A percentile compares a stretch with the other conserved stretches of the same genome.
These are phyloP conservation scores for Plasmodium malariae DNA, from an alignment of 169 alveolate genomes.

Conservation along the genomic window DNA sequence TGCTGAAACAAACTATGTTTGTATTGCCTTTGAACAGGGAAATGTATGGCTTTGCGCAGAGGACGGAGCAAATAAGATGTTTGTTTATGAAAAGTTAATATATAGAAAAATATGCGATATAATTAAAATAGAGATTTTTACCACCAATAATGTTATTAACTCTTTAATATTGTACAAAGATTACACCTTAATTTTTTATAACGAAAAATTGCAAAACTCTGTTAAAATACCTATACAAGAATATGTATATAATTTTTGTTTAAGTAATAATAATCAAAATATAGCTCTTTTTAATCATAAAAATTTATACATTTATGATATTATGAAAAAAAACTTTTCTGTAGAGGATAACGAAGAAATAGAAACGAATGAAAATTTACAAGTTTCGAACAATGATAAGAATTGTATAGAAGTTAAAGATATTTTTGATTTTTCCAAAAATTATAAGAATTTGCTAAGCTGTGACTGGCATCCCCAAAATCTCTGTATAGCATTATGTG, in stretches of 20 bases:
- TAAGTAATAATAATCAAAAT: conserved; percentile 68
- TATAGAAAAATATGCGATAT: conserved; percentile 75
- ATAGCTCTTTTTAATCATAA: conserved; percentile 64
- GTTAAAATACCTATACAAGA: conserved; percentile 52
- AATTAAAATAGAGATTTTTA: conserved; percentile 46
- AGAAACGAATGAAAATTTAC: not conserved
- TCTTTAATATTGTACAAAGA: conserved; percentile 63
- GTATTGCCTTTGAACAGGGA: conserved; percentile 77
- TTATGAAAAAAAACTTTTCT: conserved; percentile 6
- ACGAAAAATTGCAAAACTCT: conserved; percentile 33
- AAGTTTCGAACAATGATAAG: not conserved
- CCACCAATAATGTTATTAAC: conserved; percentile 14
- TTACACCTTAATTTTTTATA: conserved; percentile 41
- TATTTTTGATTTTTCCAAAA: conserved; percentile 63
- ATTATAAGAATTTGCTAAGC: conserved; percentile 43
- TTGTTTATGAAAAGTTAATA: conserved; percentile 60
- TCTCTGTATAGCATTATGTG: conserved; percentile 73
- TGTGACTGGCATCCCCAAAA: conserved; percentile 76
- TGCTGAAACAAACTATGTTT: conserved; percentile 25
- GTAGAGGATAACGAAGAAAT: not conserved
- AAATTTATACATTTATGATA: conserved; percentile 53
- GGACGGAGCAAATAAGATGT: conserved; percentile 35
- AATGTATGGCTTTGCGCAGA: conserved; percentile 71
- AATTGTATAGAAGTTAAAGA: conserved; percentile 22
- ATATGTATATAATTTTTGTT: conserved; percentile 67